Percentiles rank a stretch among this genome's conserved stretches.
phyloP scores from a whole-genome alignment of 78 protist genomes.

The Dictyostelium discoideum region DNA sequence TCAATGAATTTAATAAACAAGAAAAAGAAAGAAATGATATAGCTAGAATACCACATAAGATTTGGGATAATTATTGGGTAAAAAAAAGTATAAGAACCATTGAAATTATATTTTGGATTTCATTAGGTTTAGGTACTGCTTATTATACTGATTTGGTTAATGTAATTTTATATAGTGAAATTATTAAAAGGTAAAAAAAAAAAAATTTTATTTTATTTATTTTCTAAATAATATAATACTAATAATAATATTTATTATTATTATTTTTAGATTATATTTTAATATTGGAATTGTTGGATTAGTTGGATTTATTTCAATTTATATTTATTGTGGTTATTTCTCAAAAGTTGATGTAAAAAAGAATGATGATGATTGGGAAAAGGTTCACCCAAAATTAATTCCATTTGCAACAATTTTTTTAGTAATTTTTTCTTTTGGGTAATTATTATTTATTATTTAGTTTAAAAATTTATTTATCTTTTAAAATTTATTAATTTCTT shows the following conservation, averaged over 20 bases:
- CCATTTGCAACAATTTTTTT: constrained; percentile 15
- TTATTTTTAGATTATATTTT: background rate
- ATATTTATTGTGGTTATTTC: constrained; percentile 1
- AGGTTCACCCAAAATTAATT: background rate
- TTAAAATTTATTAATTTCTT: background rate
- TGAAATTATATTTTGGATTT: background rate
- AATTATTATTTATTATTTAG: background rate
- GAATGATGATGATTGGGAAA: constrained; percentile 1
- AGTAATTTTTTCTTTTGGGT: constrained; percentile 3
- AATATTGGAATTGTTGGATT: background rate
- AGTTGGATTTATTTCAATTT: background rate
- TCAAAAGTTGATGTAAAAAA: background rate
- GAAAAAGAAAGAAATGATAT: background rate
- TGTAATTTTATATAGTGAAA: background rate
- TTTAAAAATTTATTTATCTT: background rate
- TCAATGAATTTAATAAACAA: background rate
- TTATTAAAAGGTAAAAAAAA: background rate
- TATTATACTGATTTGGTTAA: background rate
- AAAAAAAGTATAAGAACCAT: background rate
- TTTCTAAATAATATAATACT: too few species aligned
- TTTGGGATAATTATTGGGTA: background rate
- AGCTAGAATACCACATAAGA: background rate
- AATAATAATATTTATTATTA: background rate
- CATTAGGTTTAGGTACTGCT: background rate
- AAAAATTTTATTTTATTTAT: too few species aligned